A percentile compares a stretch with the other conserved stretches of the same genome.
phyloP scores from a whole-genome alignment of 2,329 filamentous ascomycete species.

The Trichophyton verrucosum region DNA sequence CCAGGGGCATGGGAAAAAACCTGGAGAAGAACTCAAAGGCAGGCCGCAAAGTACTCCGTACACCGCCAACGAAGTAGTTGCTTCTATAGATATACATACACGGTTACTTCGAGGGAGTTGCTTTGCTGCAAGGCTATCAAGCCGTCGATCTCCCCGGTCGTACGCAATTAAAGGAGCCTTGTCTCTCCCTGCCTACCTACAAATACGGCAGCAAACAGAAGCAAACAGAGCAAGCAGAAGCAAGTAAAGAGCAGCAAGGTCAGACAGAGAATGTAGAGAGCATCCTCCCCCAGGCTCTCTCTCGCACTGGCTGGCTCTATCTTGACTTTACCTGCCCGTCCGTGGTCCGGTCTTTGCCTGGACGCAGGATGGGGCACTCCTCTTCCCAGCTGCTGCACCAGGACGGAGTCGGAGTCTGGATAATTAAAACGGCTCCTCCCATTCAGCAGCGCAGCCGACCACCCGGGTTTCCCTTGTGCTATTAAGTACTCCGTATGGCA shows the following conservation, averaged over 20 bases:
- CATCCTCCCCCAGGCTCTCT: not conserved
- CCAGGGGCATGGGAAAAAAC: too few species aligned
- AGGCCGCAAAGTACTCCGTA: too few species aligned
- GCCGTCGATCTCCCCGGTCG: not conserved
- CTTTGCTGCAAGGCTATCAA: not conserved
- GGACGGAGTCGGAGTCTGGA: too few species aligned
- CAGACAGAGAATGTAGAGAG: too few species aligned
- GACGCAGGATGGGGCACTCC: too few species aligned
- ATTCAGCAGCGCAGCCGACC: not conserved
- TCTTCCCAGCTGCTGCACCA: too few species aligned
- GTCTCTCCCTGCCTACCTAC: not conserved
- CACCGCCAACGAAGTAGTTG: not conserved
- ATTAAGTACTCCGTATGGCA: too few species aligned
- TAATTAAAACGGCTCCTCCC: not conserved
- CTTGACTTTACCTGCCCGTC: not conserved
- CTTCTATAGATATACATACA: not conserved
- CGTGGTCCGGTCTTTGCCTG: not conserved
- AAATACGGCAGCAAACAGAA: not conserved
- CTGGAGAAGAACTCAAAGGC: too few species aligned
- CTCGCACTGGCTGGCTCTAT: not conserved
- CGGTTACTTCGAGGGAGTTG: too few species aligned
- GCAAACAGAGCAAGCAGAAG: too few species aligned
- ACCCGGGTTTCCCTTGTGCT: too few species aligned
- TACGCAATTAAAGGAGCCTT: conserved; percentile 1
- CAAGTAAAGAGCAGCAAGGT: too few species aligned